Base-by-base conservation (phyloP, 176 grass and related monocot species). In the Phyllostachys edulis region DNA sequence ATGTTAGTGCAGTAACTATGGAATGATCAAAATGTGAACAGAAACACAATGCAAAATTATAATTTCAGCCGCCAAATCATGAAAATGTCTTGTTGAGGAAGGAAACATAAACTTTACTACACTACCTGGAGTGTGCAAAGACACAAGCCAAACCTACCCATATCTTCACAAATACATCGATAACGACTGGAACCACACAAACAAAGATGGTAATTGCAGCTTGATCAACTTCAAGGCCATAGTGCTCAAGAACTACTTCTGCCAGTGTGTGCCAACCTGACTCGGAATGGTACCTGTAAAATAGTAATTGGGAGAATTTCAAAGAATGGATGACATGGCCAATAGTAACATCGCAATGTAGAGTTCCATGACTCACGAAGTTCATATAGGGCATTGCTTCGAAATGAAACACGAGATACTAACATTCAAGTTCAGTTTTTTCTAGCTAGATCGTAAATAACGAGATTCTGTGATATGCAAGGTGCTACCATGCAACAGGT, bases 141-240 rank as follows among this genome's bases (percentile, higher is more conserved):
- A 55, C 34, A 80, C 32, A 55, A 71, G 73, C 27, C 51, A 77
- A 9, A 72, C 90, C 2, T 87, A 98, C 93, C 96, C 96, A 98
- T 49, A 95, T 77, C 79, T 98, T 98, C 72, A 95, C 88, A 50
- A 90, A 94, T 57, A 90, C 93, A 83, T 98, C 93, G 44, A 98
- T 23, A 37, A 89, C 68, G 69, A 98, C 96, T 55, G 96, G 93
- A 81, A 98, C 73, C 73, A 89, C 72, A 92, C 91, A 90, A 79
- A 98, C 84, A 61, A 98, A 95, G 69, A 98, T 92, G 78, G 89
- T 93, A 75, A 95, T 79, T 60, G 84, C 89, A 67, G 92, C 93
- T 92, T 92, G 44, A 84, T 98, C 83, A 10, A 86, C 67, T 91
- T 98, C 96, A 89, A 98, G 68, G 32, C 93, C 93, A 40, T 95